Evolutionary conservation across 1,284 basidiomycete species (phyloP).

Genomic region (Xerocomus minutiporus): DNA sequence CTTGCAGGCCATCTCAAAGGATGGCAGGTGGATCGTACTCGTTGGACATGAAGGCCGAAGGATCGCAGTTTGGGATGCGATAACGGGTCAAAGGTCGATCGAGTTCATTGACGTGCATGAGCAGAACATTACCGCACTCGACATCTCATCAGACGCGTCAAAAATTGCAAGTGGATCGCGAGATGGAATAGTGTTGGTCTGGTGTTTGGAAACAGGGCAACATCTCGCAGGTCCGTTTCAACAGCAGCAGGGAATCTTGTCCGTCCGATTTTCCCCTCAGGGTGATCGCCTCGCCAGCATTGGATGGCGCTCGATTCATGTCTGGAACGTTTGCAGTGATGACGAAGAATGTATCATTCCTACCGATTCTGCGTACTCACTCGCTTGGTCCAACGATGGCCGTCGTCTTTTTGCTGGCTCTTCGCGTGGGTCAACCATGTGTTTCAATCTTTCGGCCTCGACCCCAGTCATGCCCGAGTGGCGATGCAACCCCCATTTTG

Average conservation of each 20-base stretch:
- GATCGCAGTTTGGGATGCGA: constrained; percentile 13
- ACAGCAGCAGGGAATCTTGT: constrained; percentile 12
- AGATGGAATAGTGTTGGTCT: constrained; percentile 21
- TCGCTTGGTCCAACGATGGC: constrained; percentile 22
- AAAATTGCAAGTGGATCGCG: constrained; percentile 21
- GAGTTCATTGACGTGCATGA: constrained; percentile 15
- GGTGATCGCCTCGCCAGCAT: constrained; percentile 18
- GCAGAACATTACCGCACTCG: constrained; percentile 17
- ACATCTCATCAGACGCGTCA: constrained; percentile 15
- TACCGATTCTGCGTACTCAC: constrained; percentile 9
- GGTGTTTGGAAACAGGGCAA: constrained; percentile 15
- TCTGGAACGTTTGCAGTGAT: constrained; percentile 9
- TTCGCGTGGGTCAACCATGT: constrained; percentile 9
- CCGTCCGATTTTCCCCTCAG: constrained; percentile 18
- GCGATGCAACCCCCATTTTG: constrained; percentile 10
- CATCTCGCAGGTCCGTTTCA: constrained; percentile 16
- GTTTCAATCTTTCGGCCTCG: constrained; percentile 11
- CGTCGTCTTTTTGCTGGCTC: constrained; percentile 16
- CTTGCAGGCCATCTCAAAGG: constrained; percentile 11
- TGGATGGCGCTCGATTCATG: constrained; percentile 7
- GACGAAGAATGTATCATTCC: not conserved
- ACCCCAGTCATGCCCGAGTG: not conserved
- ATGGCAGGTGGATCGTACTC: constrained; percentile 18
- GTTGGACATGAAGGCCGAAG: not conserved
- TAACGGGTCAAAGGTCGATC: constrained; percentile 1